A percentile compares a stretch with the other conserved stretches of the same genome.
Evolutionary conservation across 306 rosid species (phyloP).

Genomic region (Vicia faba): DNA sequence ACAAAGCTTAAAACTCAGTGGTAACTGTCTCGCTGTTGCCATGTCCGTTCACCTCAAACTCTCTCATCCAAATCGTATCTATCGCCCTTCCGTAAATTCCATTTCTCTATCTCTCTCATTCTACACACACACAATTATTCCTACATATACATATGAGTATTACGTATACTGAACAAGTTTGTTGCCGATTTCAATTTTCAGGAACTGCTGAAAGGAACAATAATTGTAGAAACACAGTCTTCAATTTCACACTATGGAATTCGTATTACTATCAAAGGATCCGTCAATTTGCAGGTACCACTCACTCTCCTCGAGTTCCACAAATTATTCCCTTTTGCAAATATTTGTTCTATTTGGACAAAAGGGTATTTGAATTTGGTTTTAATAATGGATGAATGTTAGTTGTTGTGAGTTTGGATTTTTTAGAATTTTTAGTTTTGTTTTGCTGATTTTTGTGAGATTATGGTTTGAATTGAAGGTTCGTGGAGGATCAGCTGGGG

Average conservation of each 20-base stretch:
- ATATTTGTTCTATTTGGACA: neutral
- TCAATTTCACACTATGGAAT: slow-evolving; percentile 79
- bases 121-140: neutral
- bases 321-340: neutral
- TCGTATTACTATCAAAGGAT: slow-evolving; percentile 70
- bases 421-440: neutral
- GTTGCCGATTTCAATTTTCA: slow-evolving; percentile 44
- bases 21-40: slow-evolving; percentile 8
- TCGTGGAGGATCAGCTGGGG: slow-evolving; percentile 93
- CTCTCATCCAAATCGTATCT: slow-evolving; percentile 70
- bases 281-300: slow-evolving; percentile 80
- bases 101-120: neutral
- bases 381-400: neutral
- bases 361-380: slow-evolving; percentile 8
- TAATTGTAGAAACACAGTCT: slow-evolving; percentile 61
- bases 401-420: neutral
- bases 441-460: slow-evolving; percentile 26
- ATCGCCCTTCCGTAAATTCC: slow-evolving; percentile 70
- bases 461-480: slow-evolving; percentile 50
- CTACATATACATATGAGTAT: neutral
- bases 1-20: neutral
- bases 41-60: slow-evolving; percentile 83
- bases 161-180: neutral
- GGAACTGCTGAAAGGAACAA: slow-evolving; percentile 78
- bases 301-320: neutral